Percentiles rank a stretch among this genome's conserved stretches.
phyloP scores from a whole-genome alignment of 345 rosid genomes.

The Erysimum cheiranthoides region DNA sequence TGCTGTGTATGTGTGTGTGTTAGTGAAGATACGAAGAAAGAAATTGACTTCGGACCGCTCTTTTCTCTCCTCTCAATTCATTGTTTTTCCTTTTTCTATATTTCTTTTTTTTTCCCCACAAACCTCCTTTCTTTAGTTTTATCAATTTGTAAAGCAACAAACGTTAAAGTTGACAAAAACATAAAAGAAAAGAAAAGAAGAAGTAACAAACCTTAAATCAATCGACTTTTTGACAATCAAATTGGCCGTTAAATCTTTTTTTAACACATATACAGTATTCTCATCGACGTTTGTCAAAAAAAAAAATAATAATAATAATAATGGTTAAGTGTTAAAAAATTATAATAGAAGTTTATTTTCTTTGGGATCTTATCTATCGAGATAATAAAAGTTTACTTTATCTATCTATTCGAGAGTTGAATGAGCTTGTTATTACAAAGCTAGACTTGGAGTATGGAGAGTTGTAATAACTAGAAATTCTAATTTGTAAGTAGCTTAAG shows the following conservation, averaged over 20 bases:
- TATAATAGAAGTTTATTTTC: not conserved
- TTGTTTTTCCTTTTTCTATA: not conserved
- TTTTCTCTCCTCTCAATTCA: not conserved
- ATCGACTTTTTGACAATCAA: not conserved
- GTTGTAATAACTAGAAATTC: not conserved
- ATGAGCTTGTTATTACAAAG: not conserved
- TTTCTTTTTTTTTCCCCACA: not conserved
- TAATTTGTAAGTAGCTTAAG: not conserved
- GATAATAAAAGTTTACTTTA: too few relatives aligned
- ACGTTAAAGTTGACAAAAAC: not conserved
- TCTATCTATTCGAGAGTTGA: not conserved
- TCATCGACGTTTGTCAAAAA: not conserved
- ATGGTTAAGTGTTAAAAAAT: too few relatives aligned
- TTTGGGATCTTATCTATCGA: not conserved
- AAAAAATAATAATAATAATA: not conserved
- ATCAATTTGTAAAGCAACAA: conserved; percentile 15
- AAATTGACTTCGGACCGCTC: conserved; percentile 46
- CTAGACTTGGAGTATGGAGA: not conserved
- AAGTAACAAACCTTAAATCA: not conserved
- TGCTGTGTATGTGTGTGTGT: conserved; percentile 33
- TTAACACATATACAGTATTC: too few relatives aligned
- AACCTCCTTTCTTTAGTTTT: not conserved
- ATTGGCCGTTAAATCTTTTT: not conserved
- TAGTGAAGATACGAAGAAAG: conserved; percentile 31
- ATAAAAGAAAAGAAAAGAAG: not conserved